These are phyloP conservation scores for Adiantum capillusveneris DNA, from an alignment of 75 land plant species.

Conservation along the genomic window DNA sequence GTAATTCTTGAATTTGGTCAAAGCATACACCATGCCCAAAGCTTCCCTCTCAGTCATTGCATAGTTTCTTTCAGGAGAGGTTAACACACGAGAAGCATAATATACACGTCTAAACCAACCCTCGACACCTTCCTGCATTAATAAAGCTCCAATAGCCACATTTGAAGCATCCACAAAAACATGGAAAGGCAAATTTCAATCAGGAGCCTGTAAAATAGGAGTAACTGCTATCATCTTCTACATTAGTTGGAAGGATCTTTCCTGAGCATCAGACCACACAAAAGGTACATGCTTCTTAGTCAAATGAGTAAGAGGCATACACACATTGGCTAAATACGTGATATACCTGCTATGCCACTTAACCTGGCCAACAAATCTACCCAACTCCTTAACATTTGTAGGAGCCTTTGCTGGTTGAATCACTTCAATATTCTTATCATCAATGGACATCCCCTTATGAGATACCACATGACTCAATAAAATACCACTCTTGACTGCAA, in stretches of 20 bases:
- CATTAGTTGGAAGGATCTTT: not conserved
- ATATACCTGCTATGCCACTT: not conserved
- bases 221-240: not conserved
- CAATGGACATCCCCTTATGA: too few species aligned
- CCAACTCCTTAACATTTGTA: not conserved
- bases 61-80: not conserved
- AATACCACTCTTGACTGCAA: too few species aligned
- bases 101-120: not conserved
- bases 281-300: not conserved
- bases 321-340: not conserved
- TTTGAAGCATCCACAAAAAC: conserved; percentile 5
- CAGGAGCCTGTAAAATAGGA: not conserved
- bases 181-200: not conserved
- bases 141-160: conserved; percentile 5
- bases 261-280: not conserved
- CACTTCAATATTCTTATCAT: not conserved
- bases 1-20: not conserved
- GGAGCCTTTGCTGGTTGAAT: not conserved
- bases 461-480: too few species aligned
- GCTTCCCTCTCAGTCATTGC: conserved; percentile 1
- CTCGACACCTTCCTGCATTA: not conserved
- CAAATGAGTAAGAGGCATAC: not conserved
- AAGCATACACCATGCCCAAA: not conserved
- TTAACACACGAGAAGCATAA: not conserved
- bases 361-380: not conserved